Evolutionary conservation across 768 basidiomycete species (phyloP).

Genomic region (Trametes gibbosa): DNA sequence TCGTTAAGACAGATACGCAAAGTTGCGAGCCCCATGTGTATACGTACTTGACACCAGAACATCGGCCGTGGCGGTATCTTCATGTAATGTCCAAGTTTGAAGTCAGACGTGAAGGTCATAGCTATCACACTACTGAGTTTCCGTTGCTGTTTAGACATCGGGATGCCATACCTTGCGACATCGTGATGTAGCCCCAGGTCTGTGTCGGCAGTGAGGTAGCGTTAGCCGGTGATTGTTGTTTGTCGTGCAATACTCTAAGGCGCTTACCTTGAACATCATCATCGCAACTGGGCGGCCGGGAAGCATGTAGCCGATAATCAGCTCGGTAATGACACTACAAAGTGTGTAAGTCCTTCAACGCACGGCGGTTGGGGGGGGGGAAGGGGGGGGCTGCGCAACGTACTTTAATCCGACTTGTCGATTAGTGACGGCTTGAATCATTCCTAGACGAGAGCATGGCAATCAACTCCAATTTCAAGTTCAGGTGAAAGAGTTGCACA

Average conservation of each 20-base stretch:
- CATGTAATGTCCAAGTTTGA: slow-evolving; percentile 77
- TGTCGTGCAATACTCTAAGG: not conserved
- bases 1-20: not conserved
- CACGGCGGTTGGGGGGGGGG: too few species aligned
- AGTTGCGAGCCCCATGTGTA: too few species aligned
- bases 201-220: not conserved
- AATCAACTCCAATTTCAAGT: not conserved
- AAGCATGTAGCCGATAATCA: slow-evolving; percentile 58
- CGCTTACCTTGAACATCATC: slow-evolving; percentile 53
- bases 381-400: slow-evolving; percentile 18
- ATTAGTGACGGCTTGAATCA: slow-evolving; percentile 80
- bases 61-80: slow-evolving; percentile 50
- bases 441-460: slow-evolving; percentile 22
- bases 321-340: slow-evolving; percentile 63
- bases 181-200: slow-evolving; percentile 64
- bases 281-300: slow-evolving; percentile 68
- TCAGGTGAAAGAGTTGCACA: not conserved
- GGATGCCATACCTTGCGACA: slow-evolving; percentile 38
- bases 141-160: not conserved
- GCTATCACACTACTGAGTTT: slow-evolving; percentile 28
- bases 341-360: slow-evolving; percentile 15
- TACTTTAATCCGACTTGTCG: slow-evolving; percentile 61
- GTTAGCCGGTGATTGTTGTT: not conserved
- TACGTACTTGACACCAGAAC: slow-evolving; percentile 46
- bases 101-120: slow-evolving; percentile 66